Percentiles rank a stretch among this genome's conserved stretches.
Evolutionary conservation across 306 rosid genomes (phyloP).

Genomic region (Abrus precatorius): DNA sequence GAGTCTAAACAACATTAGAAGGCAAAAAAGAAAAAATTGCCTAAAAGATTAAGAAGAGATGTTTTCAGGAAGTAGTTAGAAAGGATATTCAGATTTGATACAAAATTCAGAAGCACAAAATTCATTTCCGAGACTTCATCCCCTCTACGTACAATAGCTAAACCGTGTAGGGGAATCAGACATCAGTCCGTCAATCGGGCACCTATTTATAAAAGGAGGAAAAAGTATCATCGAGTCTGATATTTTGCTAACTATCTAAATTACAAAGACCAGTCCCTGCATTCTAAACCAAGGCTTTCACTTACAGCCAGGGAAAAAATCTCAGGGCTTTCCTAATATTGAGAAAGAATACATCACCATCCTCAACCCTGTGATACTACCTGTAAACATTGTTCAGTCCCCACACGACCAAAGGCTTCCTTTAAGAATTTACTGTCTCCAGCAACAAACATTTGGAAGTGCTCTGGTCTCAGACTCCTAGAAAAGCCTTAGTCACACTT

Average conservation of each 20-base stretch:
- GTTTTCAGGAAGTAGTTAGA: slow-evolving; percentile 35
- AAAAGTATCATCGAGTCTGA: slow-evolving; percentile 58
- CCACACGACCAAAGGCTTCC: slow-evolving; percentile 62
- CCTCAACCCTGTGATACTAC: slow-evolving; percentile 65
- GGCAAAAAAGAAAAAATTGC: not conserved
- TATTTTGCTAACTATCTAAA: slow-evolving; percentile 71
- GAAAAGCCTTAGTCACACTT: slow-evolving; percentile 83
- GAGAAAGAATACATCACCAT: slow-evolving; percentile 71
- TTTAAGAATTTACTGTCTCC: slow-evolving; percentile 51
- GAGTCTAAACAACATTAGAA: not conserved
- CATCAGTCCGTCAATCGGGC: slow-evolving; percentile 55
- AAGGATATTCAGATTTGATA: slow-evolving; percentile 53
- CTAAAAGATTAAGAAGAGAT: not conserved
- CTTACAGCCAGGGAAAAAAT: slow-evolving; percentile 70
- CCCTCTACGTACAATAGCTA: slow-evolving; percentile 56
- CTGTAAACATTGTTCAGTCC: slow-evolving; percentile 55
- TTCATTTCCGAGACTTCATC: slow-evolving; percentile 61
- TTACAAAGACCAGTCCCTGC: slow-evolving; percentile 69
- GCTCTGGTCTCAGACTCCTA: slow-evolving; percentile 54
- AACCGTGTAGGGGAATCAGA: slow-evolving; percentile 46
- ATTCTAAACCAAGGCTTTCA: slow-evolving; percentile 82
- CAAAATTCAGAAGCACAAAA: slow-evolving; percentile 67
- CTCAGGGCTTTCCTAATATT: slow-evolving; percentile 72
- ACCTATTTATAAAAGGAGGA: slow-evolving; percentile 62
- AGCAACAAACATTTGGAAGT: slow-evolving; percentile 53